A percentile compares a stretch with the other conserved stretches of the same genome.
phyloP scores from a whole-genome alignment of 768 basidiomycete genomes.

The Pholiota molesta region DNA sequence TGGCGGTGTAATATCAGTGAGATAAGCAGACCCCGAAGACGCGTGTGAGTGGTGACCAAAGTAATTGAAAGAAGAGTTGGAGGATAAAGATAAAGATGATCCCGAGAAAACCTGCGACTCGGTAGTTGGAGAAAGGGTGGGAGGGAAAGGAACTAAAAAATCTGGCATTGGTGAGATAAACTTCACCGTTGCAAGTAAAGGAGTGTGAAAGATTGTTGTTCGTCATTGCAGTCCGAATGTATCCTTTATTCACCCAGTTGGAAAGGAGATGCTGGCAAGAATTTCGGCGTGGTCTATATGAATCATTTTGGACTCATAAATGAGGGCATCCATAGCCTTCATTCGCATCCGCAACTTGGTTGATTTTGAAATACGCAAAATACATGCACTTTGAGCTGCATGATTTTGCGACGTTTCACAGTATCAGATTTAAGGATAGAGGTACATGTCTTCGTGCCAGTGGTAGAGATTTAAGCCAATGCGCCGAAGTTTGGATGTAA shows the following conservation, averaged over 20 bases:
- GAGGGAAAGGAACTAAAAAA: conserved; percentile 15
- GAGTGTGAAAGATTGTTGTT: not conserved
- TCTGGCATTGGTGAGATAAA: not conserved
- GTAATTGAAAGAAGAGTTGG: conserved; percentile 15
- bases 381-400: no score
- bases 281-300: not conserved
- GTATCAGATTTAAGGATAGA: no score
- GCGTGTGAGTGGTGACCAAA: conserved; percentile 17
- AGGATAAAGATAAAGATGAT: conserved; percentile 21
- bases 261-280: not conserved
- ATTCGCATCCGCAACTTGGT: no score
- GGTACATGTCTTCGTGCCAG: no score
- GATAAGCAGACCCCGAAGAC: conserved; percentile 23
- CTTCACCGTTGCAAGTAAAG: not conserved
- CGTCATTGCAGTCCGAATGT: not conserved
- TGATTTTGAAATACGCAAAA: no score
- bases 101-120: conserved; percentile 25
- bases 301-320: no score
- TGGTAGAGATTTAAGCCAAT: no score
- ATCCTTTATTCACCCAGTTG: not conserved
- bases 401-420: no score
- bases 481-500: no score
- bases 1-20: conserved; percentile 25
- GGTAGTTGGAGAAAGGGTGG: conserved; percentile 17
- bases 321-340: no score